Evolutionary conservation across 2,329 filamentous ascomycete genomes (phyloP), one percentile per base, ranked within the genome.

Genomic region (Rutstroemia sydowiana): DNA sequence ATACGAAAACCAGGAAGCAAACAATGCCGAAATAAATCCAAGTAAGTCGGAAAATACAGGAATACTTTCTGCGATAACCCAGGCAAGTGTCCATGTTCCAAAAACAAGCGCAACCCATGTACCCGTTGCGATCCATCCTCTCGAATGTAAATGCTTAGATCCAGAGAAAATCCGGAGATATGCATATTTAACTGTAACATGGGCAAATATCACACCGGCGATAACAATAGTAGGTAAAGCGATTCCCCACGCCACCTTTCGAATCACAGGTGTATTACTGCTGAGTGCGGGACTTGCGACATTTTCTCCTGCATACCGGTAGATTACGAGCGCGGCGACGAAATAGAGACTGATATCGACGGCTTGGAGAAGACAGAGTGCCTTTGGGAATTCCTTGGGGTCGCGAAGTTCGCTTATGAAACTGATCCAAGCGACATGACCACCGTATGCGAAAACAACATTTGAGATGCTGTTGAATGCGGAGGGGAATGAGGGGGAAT

Each of bases 141-240:
- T 78, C 11, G 74, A 7, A 13, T 26, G 32, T 11, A 42, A 6
- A 28, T 42, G 10, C 14, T 50, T 39, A n/a, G 77, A 82, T 54
- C 78, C 75, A 70, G 49, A 28, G 30, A 85, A 86, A 7, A 83
- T 64, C 28, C 84, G 77, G 3, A 79, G 69, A 61, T 85, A 88
- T 53, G 86, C 71, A 59, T 84, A 84, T 62, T 85, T 85, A 50
- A 74, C 74, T 2, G 81, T 81, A 2, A 87, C 78, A 54, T 84
- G 79, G 11, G 78, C 82, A 63, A 85, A 83, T 56, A 88, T 84
- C 6, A 87, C 82, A 48, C 84, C 85, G 0, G 84, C 81, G 45
- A 88, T 79, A 44, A 88, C 71, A 53, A 88, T 87, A 2, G 82
- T 87, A 2, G 84, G 84, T 2, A 84, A 73, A 0, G 84, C 84